Percentiles rank a stretch among this genome's conserved stretches.
These are phyloP conservation scores for Lentinula sp. DNA, from an alignment of 768 basidiomycete species.

Conservation along the genomic window DNA sequence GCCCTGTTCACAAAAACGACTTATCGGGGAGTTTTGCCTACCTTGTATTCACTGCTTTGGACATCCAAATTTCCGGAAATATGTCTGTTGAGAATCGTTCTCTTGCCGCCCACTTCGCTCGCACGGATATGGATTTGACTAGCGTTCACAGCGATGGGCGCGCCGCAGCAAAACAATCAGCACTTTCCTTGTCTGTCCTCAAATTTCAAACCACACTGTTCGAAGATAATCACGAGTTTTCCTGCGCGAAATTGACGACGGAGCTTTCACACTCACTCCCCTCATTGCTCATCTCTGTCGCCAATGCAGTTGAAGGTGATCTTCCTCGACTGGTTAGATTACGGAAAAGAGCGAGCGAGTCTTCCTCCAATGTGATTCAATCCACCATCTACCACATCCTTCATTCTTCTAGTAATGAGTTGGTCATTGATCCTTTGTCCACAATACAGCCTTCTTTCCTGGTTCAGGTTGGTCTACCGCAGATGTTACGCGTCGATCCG, in stretches of 20 bases:
- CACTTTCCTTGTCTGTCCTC: not conserved
- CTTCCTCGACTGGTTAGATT: conserved; percentile 17
- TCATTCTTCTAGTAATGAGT: conserved; percentile 38
- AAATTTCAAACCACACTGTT: not conserved
- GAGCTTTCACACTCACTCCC: not conserved
- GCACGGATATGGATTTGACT: not conserved
- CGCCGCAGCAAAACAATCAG: not conserved
- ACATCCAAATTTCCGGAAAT: not conserved
- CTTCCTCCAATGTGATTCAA: conserved; percentile 25
- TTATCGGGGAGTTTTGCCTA: not conserved
- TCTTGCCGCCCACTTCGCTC: not conserved
- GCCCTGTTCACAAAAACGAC: not conserved
- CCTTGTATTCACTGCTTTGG: not conserved
- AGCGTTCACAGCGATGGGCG: not conserved
- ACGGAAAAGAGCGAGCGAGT: conserved; percentile 20
- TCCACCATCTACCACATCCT: conserved; percentile 45
- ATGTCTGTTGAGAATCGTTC: not conserved
- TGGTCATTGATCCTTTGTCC: conserved; percentile 70
- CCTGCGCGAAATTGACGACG: not conserved
- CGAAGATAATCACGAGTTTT: not conserved
- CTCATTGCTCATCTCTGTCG: not conserved
- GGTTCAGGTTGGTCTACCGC: conserved; percentile 68
- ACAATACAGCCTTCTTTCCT: conserved; percentile 81
- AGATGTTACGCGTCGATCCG: conserved; percentile 58
- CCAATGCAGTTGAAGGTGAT: not conserved